These are phyloP conservation scores for Beauveria sp. DNA, from an alignment of 2,329 filamentous ascomycete genomes.

Conservation along the genomic window DNA sequence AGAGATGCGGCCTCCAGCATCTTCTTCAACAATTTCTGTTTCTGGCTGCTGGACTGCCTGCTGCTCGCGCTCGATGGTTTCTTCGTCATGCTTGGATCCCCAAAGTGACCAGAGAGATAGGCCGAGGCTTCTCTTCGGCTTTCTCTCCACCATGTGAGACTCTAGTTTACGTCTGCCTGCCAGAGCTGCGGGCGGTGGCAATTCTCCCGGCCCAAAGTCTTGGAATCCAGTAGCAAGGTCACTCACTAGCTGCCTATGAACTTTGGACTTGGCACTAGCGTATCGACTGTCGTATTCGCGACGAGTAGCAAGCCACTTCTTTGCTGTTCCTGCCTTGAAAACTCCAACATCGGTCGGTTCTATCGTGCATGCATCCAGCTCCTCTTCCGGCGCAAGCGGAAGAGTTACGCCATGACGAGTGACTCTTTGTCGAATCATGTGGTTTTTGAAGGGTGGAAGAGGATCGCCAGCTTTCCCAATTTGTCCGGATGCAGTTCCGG, in stretches of 20 bases:
- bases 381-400: conserved; percentile 54
- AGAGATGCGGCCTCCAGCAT: conserved; percentile 28
- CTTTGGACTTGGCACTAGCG: conserved; percentile 56
- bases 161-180: conserved; percentile 56
- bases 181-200: conserved; percentile 75
- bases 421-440: conserved; percentile 90
- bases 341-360: conserved; percentile 61
- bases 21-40: conserved; percentile 25
- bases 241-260: conserved; percentile 66
- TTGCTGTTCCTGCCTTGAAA: conserved; percentile 70
- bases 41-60: conserved; percentile 36
- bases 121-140: conserved; percentile 62
- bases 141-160: conserved; percentile 37
- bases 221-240: conserved; percentile 68
- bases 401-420: conserved; percentile 70
- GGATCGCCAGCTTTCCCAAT: conserved; percentile 84
- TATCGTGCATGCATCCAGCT: conserved; percentile 60
- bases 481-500: conserved; percentile 19
- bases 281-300: conserved; percentile 67
- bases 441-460: conserved; percentile 67
- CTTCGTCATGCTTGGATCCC: conserved; percentile 83
- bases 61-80: conserved; percentile 54
- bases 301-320: conserved; percentile 76
- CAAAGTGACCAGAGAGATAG: conserved; percentile 79
- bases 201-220: conserved; percentile 62